These are phyloP conservation scores for Neurospora intermedia DNA, from an alignment of 495 filamentous ascomycete genomes.

Conservation along the genomic window DNA sequence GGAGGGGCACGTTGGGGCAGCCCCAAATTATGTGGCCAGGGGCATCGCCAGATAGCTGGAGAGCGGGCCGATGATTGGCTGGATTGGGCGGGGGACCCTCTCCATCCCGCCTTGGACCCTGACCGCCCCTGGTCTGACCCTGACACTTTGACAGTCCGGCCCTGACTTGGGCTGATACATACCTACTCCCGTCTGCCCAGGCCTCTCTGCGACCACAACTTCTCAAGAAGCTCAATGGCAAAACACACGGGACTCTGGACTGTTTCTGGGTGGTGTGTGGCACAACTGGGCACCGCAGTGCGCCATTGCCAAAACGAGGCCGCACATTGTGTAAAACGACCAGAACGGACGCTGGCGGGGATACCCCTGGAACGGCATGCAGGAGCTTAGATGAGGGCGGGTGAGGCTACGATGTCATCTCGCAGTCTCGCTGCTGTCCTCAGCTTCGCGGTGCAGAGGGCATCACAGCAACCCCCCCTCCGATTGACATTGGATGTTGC, in stretches of 20 bases:
- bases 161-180: not conserved
- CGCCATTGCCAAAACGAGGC: not conserved
- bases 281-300: not conserved
- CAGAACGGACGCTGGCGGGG: not conserved
- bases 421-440: not conserved
- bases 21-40: not conserved
- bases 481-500: not conserved
- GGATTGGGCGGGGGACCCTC: not conserved
- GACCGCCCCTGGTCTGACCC: not conserved
- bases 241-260: not conserved
- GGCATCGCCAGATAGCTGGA: not conserved
- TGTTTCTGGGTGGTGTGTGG: not conserved
- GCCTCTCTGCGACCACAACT: not conserved
- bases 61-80: not conserved
- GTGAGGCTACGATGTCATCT: not conserved
- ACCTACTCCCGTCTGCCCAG: not conserved
- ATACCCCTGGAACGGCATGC: not conserved
- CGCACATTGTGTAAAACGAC: not conserved
- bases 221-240: not conserved
- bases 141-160: not conserved
- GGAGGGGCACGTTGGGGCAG: not conserved
- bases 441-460: not conserved
- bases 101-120: not conserved
- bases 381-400: not conserved
- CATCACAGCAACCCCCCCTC: not conserved